Evolutionary conservation across 2,329 filamentous ascomycete species (phyloP), one percentile per base, ranked within the genome.

Genomic region (Cercospora citrullina): DNA sequence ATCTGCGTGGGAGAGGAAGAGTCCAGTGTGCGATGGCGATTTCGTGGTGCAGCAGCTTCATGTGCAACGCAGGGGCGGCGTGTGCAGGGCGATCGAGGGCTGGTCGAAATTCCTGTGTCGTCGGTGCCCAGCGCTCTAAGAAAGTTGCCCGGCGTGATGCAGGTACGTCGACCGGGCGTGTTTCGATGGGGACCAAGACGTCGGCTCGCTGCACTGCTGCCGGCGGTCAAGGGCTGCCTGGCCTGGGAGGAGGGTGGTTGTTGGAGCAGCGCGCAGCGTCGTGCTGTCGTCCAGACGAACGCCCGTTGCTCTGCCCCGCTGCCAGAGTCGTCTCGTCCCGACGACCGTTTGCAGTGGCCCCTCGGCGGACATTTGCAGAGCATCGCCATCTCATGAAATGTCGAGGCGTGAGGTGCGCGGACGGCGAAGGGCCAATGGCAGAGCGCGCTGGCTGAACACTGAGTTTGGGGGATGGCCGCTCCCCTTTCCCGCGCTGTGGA

Each of bases 71-170:
- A 51, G 39, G 61, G 51, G 30, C 45, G 51, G 33, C n/a, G 28
- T 39, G n/a, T 28, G 21, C 18, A 30, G 26, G 10, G 51, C 51
- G 36, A 53, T 28, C 23, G 48, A 53, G 48, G 48, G 18, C 18
- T 51, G 45, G n/a, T 14, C 10, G 21, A 51, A 51, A 14, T 51
- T 21, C 4, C 12, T 42, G 30, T 28, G 31, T 21, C 48, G 53
- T 42, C 53, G 30, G 55, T 39, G 31, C 31, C n/a, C 48, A 57
- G 51, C 31, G 33, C 48, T 57, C 31, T 21, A 33, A 39, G n/a
- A 63, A 18, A 63, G 60, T 63, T 63, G 60, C 45, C 36, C 63
- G 21, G 53, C 28, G 51, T 45, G 18, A 51, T 45, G 55, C 36
- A 58, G 36, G 53, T 30, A 51, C 63, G 33, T 23, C 16, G 30